Evolutionary conservation across 1,139 yeast species (phyloP).

Genomic region (Diutina rugosa): DNA sequence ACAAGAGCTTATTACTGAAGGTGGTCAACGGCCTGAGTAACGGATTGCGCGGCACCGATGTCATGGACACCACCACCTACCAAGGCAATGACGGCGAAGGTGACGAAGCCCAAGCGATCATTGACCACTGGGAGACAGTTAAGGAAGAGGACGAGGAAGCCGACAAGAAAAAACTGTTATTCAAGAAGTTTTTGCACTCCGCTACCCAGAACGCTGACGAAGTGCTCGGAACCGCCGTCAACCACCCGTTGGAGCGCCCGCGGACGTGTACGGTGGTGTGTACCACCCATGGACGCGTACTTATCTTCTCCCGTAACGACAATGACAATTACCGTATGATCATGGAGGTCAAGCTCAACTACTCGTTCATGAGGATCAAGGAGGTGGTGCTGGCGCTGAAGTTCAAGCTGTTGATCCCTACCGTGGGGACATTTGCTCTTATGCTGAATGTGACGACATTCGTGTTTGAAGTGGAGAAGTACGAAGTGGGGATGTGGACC

Average conservation of each 20-base stretch:
- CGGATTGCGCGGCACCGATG: slow-evolving; percentile 16
- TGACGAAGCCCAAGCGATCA: background rate
- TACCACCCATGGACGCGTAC: slow-evolving; percentile 44
- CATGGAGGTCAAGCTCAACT: slow-evolving; percentile 35
- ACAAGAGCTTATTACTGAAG: slow-evolving; percentile 25
- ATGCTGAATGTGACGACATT: slow-evolving; percentile 27
- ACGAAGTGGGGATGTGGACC: slow-evolving; percentile 44
- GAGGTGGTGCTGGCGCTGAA: slow-evolving; percentile 31
- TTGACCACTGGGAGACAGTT: background rate
- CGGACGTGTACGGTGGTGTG: slow-evolving; percentile 35
- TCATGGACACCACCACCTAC: slow-evolving; percentile 1
- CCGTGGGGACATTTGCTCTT: slow-evolving; percentile 43
- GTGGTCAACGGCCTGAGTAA: slow-evolving; percentile 37
- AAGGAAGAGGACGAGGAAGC: background rate
- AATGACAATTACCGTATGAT: slow-evolving; percentile 24
- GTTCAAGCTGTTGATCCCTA: slow-evolving; percentile 20
- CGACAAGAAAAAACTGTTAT: slow-evolving; percentile 6
- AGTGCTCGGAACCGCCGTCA: background rate
- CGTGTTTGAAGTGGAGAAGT: slow-evolving; percentile 45
- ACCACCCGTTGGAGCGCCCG: slow-evolving; percentile 18
- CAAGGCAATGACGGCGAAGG: background rate
- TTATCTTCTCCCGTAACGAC: slow-evolving; percentile 30
- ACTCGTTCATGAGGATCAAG: slow-evolving; percentile 37
- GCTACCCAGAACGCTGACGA: slow-evolving; percentile 3
- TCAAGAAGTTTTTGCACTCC: slow-evolving; percentile 17